These are phyloP conservation scores for Pleurotus tuber-regium DNA, from an alignment of 768 basidiomycete genomes.

Conservation along the genomic window DNA sequence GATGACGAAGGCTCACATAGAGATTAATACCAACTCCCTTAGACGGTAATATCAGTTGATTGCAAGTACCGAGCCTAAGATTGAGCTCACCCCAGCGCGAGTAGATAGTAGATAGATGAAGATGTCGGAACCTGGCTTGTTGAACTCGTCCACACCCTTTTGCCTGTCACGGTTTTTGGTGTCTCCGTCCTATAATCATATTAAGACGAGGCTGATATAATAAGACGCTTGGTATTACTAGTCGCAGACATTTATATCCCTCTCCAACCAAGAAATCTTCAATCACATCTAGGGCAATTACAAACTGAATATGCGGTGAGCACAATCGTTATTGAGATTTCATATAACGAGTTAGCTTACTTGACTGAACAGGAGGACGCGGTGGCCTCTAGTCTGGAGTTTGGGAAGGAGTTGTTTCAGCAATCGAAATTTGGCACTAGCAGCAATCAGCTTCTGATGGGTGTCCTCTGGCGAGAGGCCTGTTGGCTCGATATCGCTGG, in stretches of 20 bases:
- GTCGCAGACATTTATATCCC: conserved; percentile 71
- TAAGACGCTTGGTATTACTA: conserved; percentile 40
- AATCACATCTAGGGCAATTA: conserved; percentile 80
- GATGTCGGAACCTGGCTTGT: conserved; percentile 79
- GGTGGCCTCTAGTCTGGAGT: conserved; percentile 80
- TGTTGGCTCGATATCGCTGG: conserved; percentile 73
- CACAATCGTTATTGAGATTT: not conserved
- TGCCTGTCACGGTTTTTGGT: conserved; percentile 86
- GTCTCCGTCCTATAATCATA: conserved; percentile 80
- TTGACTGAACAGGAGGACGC: conserved; percentile 90
- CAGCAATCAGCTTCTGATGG: conserved; percentile 79
- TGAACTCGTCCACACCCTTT: conserved; percentile 94
- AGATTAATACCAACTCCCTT: conserved; percentile 90
- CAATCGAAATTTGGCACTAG: conserved; percentile 81
- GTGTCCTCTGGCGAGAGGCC: conserved; percentile 54
- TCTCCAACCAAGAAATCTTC: conserved; percentile 89
- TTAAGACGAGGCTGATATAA: conserved; percentile 9
- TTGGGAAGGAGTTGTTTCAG: conserved; percentile 78
- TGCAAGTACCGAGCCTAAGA: not conserved
- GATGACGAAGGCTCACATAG: conserved; percentile 31
- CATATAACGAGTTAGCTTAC: conserved; percentile 36
- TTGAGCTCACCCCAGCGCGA: conserved; percentile 67
- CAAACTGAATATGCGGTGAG: conserved; percentile 57
- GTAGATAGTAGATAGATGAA: conserved; percentile 93
- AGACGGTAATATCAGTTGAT: not conserved